Evolutionary conservation across 1,139 yeast genomes (phyloP), one percentile per base, ranked within the genome.

Genomic region (Meyerozyma sp.): DNA sequence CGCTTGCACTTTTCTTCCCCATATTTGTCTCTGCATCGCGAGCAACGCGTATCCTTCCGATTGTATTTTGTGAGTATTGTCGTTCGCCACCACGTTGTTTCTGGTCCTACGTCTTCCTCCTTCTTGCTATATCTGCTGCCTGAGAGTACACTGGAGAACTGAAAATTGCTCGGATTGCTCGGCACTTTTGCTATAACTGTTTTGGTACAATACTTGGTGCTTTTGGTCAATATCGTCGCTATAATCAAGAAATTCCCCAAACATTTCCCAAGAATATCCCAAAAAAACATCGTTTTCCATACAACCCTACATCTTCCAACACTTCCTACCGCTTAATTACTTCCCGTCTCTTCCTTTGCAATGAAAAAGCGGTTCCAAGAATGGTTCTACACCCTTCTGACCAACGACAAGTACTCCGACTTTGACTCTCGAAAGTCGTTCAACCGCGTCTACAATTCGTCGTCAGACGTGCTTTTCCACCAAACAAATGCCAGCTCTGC

Each of bases 381-480:
- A 61, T 68, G 82, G 55, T 61, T 82, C n/a, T 84, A 84, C 59
- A 77, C 84, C 14, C 62, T 82, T 46, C 77, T 81, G 42, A 81
- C 89, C 5, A 76, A 72, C 46, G 89, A 83, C 55, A 80, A 83
- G 55, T 83, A 83, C 56, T 82, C 89, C 0, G 89, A 82, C 49
- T 83, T 70, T 56, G 78, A 79, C 51, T 71, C 83, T 7, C 66
- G 77, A 34, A 70, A 72, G 49, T 70, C 76, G 7, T 73, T 73
- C 57, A 73, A 73, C 53, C 57, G 78, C 27, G 51, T 73, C 42
- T 44, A 42, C 41, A 43, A 43, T 26, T 39, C 40, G 41, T 27
- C 8, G 13, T 34, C 37, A 4, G 23, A 14, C n/a, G 14, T 40
- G 6, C 38, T 40, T n/a, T 40, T 32, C 28, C 45, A 46, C 36